Conservation (phyloP, 2,329 filamentous ascomycete species). For the Spiromastix sp. region DNA sequence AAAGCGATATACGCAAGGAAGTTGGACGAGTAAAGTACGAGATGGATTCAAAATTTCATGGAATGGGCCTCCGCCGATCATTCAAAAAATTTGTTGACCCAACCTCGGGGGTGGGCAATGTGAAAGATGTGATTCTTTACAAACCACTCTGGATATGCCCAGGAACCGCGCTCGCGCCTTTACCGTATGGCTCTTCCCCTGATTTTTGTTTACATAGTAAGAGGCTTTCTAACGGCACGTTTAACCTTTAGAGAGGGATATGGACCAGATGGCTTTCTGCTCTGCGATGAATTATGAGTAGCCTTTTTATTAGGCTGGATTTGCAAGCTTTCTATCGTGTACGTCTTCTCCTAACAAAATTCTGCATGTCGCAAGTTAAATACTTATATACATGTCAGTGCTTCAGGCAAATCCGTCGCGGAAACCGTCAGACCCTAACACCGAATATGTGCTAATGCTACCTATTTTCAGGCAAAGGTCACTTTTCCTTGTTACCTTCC, state of each 20-base stretch:
- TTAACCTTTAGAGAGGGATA: neutral
- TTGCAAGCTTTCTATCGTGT: neutral
- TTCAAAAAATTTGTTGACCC: neutral
- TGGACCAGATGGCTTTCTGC: neutral
- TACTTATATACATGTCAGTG: no score
- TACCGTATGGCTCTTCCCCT: neutral
- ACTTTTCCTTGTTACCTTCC: no score
- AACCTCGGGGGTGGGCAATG: no score
- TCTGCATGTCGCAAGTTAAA: no score
- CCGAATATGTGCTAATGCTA: no score
- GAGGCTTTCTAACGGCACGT: neutral
- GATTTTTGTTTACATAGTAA: neutral
- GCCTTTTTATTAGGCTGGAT: neutral
- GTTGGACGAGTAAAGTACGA: no score
- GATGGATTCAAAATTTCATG: neutral
- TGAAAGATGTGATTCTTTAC: neutral
- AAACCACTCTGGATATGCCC: neutral
- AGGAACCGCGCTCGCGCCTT: neutral
- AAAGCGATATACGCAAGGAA: neutral
- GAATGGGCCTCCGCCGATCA: neutral
- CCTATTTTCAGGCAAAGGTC: no score
- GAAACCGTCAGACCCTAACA: no score
- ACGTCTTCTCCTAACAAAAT: neutral
- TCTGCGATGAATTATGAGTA: constrained; percentile 1
- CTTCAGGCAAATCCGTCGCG: no score